These are phyloP conservation scores for Austroboletus novae-zelandiae DNA, from an alignment of 1,284 basidiomycete species.

Conservation along the genomic window DNA sequence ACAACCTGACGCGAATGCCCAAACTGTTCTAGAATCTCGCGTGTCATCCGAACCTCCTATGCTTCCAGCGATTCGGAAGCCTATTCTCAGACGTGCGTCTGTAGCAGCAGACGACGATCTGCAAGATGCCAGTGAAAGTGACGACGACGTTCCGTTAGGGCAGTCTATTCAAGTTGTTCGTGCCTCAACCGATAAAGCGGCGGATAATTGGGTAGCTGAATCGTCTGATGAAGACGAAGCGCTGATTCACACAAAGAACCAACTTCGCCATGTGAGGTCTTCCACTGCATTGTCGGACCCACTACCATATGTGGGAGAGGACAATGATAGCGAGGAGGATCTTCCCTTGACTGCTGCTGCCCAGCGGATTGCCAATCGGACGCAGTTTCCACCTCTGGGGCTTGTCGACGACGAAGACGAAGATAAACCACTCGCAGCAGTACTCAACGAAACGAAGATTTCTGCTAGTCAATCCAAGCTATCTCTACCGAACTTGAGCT, in stretches of 20 bases:
- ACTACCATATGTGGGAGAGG: constrained; percentile 19
- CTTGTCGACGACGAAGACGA: constrained; percentile 47
- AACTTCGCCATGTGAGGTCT: constrained; percentile 40
- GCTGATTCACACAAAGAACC: constrained; percentile 54
- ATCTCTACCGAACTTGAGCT: constrained; percentile 45
- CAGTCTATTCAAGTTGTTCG: constrained; percentile 15
- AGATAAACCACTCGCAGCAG: constrained; percentile 64
- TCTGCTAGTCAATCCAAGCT: constrained; percentile 48
- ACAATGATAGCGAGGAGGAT: constrained; percentile 70
- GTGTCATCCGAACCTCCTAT: constrained; percentile 50
- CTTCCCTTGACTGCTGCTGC: constrained; percentile 66
- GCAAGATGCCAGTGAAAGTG: constrained; percentile 50
- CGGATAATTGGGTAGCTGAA: constrained; percentile 53
- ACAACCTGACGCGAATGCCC: constrained; percentile 10
- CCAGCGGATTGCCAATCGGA: constrained; percentile 27
- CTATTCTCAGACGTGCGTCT: constrained; percentile 45
- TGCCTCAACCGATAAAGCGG: constrained; percentile 30
- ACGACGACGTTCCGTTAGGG: constrained; percentile 36
- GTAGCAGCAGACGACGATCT: constrained; percentile 42
- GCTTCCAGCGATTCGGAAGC: constrained; percentile 53
- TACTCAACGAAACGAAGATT: constrained; percentile 54
- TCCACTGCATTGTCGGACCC: constrained; percentile 13
- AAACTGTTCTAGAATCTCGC: constrained; percentile 20
- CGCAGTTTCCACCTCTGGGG: constrained; percentile 17
- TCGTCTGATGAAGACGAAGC: constrained; percentile 56